Evolutionary conservation across 495 filamentous ascomycete genomes (phyloP).

Genomic region (Lindgomyces ingoldianus): DNA sequence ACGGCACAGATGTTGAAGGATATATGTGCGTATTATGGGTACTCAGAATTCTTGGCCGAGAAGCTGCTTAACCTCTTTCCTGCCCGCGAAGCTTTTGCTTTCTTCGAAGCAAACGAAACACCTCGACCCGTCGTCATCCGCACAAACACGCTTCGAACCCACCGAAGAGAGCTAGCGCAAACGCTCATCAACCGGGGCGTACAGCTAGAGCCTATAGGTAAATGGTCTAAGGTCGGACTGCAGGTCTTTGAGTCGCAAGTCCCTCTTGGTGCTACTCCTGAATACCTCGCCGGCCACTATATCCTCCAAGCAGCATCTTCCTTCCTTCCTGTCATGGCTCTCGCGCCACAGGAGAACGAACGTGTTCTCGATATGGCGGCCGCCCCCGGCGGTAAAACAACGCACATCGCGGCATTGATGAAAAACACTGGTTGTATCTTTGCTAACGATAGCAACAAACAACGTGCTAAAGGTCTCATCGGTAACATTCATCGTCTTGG

Average conservation of each 20-base stretch:
- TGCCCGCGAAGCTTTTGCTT: constrained; percentile 91
- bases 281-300: constrained; percentile 96
- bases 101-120: constrained; percentile 98
- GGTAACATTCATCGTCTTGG: constrained; percentile 97
- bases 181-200: constrained; percentile 96
- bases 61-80: constrained; percentile 90
- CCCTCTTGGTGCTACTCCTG: constrained; percentile 94
- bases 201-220: constrained; percentile 92
- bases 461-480: constrained; percentile 91
- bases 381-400: constrained; percentile 95
- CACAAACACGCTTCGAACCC: constrained; percentile 93
- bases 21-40: constrained; percentile 91
- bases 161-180: constrained; percentile 88
- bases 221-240: constrained; percentile 97
- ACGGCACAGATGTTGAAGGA: constrained; percentile 83
- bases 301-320: constrained; percentile 96
- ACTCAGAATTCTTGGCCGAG: constrained; percentile 78
- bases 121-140: constrained; percentile 82
- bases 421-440: constrained; percentile 96
- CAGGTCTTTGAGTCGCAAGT: constrained; percentile 94
- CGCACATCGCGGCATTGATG: constrained; percentile 95
- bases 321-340: constrained; percentile 96
- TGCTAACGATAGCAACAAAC: constrained; percentile 93
- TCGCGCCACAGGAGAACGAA: constrained; percentile 91
- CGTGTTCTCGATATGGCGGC: constrained; percentile 93